phyloP scores from a whole-genome alignment of 176 grass and related monocot species.

The Cenchrus fungigraminus region DNA sequence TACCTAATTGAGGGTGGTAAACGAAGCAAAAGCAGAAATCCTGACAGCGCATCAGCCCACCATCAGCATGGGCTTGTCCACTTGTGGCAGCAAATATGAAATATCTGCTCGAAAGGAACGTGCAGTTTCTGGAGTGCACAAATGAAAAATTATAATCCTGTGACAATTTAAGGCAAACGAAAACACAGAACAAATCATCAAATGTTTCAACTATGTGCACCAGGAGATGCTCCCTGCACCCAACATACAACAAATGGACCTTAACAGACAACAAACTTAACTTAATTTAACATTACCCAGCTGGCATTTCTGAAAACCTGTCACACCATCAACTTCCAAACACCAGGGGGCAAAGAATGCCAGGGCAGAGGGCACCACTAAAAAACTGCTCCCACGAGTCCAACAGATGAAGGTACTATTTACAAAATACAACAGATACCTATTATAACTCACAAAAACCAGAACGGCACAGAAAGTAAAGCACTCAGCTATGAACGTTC shows the following conservation, averaged over 20 bases:
- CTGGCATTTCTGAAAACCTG: background rate
- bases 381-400: slow-evolving; percentile 5
- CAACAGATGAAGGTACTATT: slow-evolving; percentile 10
- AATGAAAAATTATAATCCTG: background rate
- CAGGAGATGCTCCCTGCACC: background rate
- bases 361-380: background rate
- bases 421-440: slow-evolving; percentile 50
- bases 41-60: background rate
- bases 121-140: background rate
- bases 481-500: background rate
- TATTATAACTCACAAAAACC: slow-evolving; percentile 10
- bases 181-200: background rate
- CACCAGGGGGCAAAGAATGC: slow-evolving; percentile 10
- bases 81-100: background rate
- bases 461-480: background rate
- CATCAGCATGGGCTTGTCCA: background rate
- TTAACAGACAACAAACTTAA: background rate
- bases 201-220: background rate
- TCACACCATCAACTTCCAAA: background rate
- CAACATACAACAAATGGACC: background rate
- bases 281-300: background rate
- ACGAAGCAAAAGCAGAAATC: background rate
- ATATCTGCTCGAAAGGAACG: background rate
- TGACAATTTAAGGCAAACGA: background rate
- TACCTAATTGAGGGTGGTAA: too few relatives aligned